phyloP scores from a whole-genome alignment of 1,139 yeast genomes.

The Blastobotrys proliferans region DNA sequence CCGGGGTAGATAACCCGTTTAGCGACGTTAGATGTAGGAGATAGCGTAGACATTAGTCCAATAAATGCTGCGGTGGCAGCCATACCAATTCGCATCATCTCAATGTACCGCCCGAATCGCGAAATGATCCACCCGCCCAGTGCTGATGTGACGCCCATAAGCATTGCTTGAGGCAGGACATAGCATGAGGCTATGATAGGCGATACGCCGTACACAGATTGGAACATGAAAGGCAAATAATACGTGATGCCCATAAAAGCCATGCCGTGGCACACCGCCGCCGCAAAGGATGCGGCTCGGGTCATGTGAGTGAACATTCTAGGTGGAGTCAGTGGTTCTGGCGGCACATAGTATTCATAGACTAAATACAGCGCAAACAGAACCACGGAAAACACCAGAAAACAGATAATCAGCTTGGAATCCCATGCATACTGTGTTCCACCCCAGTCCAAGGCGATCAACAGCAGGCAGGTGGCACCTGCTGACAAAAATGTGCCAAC shows the following conservation, averaged over 20 bases:
- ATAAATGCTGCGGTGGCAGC: slow-evolving; percentile 22
- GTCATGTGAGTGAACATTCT: slow-evolving; percentile 36
- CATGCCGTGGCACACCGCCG: slow-evolving; percentile 41
- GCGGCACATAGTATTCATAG: slow-evolving; percentile 43
- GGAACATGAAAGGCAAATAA: slow-evolving; percentile 51
- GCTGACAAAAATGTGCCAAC: slow-evolving; percentile 43
- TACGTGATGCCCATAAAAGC: slow-evolving; percentile 44
- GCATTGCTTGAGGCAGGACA: slow-evolving; percentile 25
- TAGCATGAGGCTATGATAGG: slow-evolving; percentile 26
- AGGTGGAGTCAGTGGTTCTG: slow-evolving; percentile 47
- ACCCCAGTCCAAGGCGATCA: slow-evolving; percentile 51
- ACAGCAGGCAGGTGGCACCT: slow-evolving; percentile 42
- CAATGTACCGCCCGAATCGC: slow-evolving; percentile 19
- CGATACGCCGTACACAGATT: slow-evolving; percentile 41
- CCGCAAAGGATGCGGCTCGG: slow-evolving; percentile 35
- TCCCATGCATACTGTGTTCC: slow-evolving; percentile 46
- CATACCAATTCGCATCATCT: slow-evolving; percentile 22
- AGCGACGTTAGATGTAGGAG: slow-evolving; percentile 22
- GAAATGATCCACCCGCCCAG: slow-evolving; percentile 24
- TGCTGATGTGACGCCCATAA: slow-evolving; percentile 26
- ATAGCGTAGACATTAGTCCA: slow-evolving; percentile 24
- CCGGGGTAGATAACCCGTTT: slow-evolving; percentile 24
- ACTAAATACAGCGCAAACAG: slow-evolving; percentile 43
- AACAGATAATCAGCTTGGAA: slow-evolving; percentile 52
- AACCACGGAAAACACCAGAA: slow-evolving; percentile 37